phyloP scores from a whole-genome alignment of 495 filamentous ascomycete genomes.

The Jackrogersella multiformis region DNA sequence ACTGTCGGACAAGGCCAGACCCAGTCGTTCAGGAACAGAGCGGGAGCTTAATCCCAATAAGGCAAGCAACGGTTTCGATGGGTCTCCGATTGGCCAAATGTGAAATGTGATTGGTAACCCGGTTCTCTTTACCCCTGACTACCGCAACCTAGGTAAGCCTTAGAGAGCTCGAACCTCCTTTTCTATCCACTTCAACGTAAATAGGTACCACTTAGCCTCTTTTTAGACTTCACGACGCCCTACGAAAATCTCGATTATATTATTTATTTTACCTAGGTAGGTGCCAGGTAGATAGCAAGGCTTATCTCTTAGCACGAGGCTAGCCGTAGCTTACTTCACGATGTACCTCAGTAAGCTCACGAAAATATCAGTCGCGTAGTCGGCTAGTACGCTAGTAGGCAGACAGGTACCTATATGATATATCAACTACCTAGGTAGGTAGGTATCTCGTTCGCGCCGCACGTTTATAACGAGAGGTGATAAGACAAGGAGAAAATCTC shows the following conservation, averaged over 20 bases:
- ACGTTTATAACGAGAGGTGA: not conserved
- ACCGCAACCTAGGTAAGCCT: conserved; percentile 34
- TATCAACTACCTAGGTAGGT: not conserved
- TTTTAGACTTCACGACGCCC: not conserved
- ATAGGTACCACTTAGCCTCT: not conserved
- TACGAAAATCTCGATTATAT: conserved; percentile 16
- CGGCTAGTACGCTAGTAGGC: too few species aligned
- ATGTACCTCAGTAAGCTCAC: too few species aligned
- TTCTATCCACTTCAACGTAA: conserved; percentile 17
- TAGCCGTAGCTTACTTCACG: conserved; percentile 15
- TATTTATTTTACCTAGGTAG: too few species aligned
- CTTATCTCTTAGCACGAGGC: conserved; percentile 6
- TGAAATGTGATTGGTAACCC: conserved; percentile 25
- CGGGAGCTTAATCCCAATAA: conserved; percentile 34
- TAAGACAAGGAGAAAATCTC: not conserved
- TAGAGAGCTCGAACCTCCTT: conserved; percentile 13
- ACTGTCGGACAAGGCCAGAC: conserved; percentile 16
- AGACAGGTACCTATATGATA: too few species aligned
- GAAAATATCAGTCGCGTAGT: conserved; percentile 17
- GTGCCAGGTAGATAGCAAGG: conserved; percentile 7
- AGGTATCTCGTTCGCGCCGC: not conserved
- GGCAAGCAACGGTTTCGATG: conserved; percentile 19
- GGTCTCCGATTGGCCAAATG: conserved; percentile 25
- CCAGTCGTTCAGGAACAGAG: conserved; percentile 31
- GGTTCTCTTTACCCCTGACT: conserved; percentile 30